Evolutionary conservation across 306 rosid species (phyloP), one percentile per base, ranked within the genome.

Genomic region (Gynostemma pentaphyllum): DNA sequence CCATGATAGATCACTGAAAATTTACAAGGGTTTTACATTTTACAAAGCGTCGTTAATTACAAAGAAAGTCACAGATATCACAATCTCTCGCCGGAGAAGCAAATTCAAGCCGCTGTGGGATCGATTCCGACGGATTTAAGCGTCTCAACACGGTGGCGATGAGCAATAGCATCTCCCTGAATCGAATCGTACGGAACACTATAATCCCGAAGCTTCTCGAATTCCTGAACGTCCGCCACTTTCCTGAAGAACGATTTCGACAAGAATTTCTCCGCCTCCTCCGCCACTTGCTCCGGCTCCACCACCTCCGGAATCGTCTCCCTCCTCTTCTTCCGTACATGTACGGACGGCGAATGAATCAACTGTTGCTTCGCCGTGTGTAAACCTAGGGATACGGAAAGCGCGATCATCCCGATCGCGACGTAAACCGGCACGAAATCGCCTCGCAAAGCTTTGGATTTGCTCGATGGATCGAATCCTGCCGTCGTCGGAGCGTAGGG

Each of bases 251-350:
- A 82, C 0, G 96, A 91, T 0, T 79, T 69, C 18, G 51, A 73
- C 0, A 77, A 0, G 37, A 44, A 74, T 16, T 55, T 79, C 0
- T 80, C 76, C 0, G 95, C 27, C 23, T 83, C 82, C 44, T 70
- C 89, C 9, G 56, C 68, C 64, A 91, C 95, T 26, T 67, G 84
- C 1, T 85, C 89, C 0, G 98, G 98, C 64, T 87, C 98, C 46
- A 76, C 85, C 74, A 91, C 96, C 78, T 91, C 98, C 14, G 96
- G 88, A 9, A 91, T 49, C 13, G 81, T 85, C 85, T 85, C 92
- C 60, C 96, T 72, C 63, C 95, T 71, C 30, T 62, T 45, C 80
- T 88, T 91, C 76, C 68, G 81, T 47, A 91, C 96, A 7, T 52
- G 60, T 68, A 91, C 98, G 0, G 70, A 52, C 0, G 96, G 98